phyloP scores from a whole-genome alignment of 2,329 filamentous ascomycete genomes.

The Microdochium bolleyi region DNA sequence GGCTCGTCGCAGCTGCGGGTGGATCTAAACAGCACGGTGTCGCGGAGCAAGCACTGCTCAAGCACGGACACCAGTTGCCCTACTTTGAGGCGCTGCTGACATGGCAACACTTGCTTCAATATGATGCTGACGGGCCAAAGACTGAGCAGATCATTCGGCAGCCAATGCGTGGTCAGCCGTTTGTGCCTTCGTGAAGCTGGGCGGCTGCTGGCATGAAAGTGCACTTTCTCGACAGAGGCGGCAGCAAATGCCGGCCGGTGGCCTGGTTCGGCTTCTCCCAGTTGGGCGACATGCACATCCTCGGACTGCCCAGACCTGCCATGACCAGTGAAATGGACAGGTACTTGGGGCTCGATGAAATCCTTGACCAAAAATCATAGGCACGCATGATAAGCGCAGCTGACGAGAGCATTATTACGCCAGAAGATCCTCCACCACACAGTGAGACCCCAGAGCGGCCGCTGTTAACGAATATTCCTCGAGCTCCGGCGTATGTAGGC shows the following conservation, averaged over 20 bases:
- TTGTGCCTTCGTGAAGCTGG: neutral
- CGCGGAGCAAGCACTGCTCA: neutral
- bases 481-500: too few species aligned
- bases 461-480: neutral
- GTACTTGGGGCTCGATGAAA: neutral
- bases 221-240: slow-evolving; percentile 25
- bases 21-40: neutral
- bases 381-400: too few species aligned
- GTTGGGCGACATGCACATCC: neutral
- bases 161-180: neutral
- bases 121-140: neutral
- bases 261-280: neutral
- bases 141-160: neutral
- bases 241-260: neutral
- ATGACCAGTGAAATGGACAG: neutral
- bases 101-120: neutral
- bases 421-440: neutral
- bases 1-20: neutral
- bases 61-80: neutral
- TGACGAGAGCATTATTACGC: too few species aligned
- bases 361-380: neutral
- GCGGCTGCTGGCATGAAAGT: slow-evolving; percentile 17
- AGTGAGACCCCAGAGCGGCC: neutral
- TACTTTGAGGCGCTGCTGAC: neutral
- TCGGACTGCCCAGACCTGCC: neutral